Evolutionary conservation across 1,284 basidiomycete species (phyloP).

Genomic region (Heterobasidion annosum): DNA sequence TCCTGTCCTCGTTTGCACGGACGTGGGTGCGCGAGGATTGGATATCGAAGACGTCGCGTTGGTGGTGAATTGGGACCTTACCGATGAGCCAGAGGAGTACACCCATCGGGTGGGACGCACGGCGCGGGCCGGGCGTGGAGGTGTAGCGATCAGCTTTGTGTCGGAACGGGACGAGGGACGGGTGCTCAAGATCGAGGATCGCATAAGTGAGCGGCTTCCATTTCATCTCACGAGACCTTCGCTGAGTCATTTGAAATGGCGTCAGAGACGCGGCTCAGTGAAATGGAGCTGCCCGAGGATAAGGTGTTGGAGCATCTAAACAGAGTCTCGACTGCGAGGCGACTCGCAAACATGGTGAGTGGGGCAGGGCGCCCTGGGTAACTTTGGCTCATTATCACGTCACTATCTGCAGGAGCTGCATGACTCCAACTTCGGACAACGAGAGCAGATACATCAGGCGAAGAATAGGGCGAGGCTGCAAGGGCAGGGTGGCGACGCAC

Average conservation of each 20-base stretch:
- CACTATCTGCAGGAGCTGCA: constrained; percentile 64
- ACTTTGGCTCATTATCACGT: too few species aligned
- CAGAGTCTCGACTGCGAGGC: constrained; percentile 83
- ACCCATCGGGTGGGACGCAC: constrained; percentile 85
- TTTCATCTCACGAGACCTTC: constrained; percentile 9
- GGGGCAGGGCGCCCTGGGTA: neutral
- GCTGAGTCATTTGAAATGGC: neutral
- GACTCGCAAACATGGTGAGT: constrained; percentile 87
- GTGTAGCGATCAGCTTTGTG: constrained; percentile 89
- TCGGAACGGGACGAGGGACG: constrained; percentile 90
- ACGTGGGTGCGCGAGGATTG: constrained; percentile 89
- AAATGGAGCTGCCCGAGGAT: constrained; percentile 72
- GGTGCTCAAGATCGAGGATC: constrained; percentile 77
- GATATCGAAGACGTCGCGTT: constrained; percentile 95
- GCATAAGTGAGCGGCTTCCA: constrained; percentile 54
- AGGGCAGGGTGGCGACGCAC: neutral
- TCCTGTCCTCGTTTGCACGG: constrained; percentile 89
- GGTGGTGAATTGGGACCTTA: constrained; percentile 96
- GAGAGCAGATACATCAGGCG: constrained; percentile 67
- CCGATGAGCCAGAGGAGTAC: constrained; percentile 69
- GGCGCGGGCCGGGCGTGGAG: constrained; percentile 86
- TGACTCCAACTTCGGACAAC: constrained; percentile 84
- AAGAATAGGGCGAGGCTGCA: constrained; percentile 45
- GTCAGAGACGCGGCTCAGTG: constrained; percentile 64
- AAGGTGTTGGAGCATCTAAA: constrained; percentile 85